These are phyloP conservation scores for Periglandula ipomoeae DNA, from an alignment of 2,329 filamentous ascomycete genomes.

Conservation along the genomic window DNA sequence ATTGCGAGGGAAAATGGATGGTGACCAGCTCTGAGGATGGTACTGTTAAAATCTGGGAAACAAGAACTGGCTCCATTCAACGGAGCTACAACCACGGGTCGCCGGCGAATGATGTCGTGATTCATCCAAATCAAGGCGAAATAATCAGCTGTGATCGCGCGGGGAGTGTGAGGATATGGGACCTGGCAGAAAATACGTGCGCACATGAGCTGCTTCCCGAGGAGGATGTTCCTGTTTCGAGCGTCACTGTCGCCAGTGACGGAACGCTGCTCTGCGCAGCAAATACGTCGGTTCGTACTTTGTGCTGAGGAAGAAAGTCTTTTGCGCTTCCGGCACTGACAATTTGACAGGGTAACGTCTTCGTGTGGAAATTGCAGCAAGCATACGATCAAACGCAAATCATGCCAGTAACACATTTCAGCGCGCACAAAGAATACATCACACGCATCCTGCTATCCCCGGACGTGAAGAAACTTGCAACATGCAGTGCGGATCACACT, in stretches of 20 bases:
- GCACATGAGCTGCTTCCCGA: slow-evolving; percentile 93
- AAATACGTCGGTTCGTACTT: slow-evolving; percentile 66
- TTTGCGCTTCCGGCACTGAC: too few relatives aligned
- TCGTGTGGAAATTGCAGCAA: slow-evolving; percentile 91
- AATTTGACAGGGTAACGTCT: slow-evolving; percentile 71
- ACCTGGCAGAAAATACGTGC: slow-evolving; percentile 93
- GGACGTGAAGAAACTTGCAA: slow-evolving; percentile 88
- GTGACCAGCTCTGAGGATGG: slow-evolving; percentile 95
- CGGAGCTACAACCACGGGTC: slow-evolving; percentile 86
- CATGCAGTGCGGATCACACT: slow-evolving; percentile 86
- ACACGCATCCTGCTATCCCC: slow-evolving; percentile 86
- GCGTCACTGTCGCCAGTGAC: slow-evolving; percentile 91
- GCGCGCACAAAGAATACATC: slow-evolving; percentile 85
- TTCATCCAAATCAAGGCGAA: slow-evolving; percentile 97
- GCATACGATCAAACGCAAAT: slow-evolving; percentile 74
- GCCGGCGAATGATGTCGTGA: slow-evolving; percentile 96
- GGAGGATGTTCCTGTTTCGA: slow-evolving; percentile 87
- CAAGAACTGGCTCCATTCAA: slow-evolving; percentile 74
- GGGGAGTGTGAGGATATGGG: slow-evolving; percentile 92
- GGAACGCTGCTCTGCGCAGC: slow-evolving; percentile 87
- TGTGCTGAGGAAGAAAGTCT: too few relatives aligned
- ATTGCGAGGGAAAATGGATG: slow-evolving; percentile 99
- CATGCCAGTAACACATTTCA: slow-evolving; percentile 79
- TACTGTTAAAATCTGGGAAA: slow-evolving; percentile 97
- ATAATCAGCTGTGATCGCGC: slow-evolving; percentile 92